Evolutionary conservation across 208 protist genomes (phyloP).

Genomic region (Leishmania turanica): DNA sequence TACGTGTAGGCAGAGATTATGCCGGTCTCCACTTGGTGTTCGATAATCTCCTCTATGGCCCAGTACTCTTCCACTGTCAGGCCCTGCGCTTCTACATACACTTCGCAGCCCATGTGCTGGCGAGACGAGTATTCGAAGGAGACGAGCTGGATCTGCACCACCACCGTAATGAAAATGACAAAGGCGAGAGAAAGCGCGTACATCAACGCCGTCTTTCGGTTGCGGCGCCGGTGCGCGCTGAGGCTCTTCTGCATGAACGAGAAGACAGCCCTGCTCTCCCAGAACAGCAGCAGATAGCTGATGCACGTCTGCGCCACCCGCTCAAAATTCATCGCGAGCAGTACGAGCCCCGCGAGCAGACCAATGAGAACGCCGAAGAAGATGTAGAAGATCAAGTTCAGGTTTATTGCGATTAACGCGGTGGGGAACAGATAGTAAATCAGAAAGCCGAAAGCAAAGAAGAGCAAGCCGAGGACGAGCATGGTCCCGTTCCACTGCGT

Average conservation of each 20-base stretch:
- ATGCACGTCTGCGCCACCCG: conserved; percentile 54
- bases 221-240: conserved; percentile 87
- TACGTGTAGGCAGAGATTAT: conserved; percentile 20
- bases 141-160: conserved; percentile 78
- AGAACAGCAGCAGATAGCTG: conserved; percentile 84
- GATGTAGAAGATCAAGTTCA: conserved; percentile 92
- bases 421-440: conserved; percentile 95
- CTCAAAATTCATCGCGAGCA: conserved; percentile 94
- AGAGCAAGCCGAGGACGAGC: conserved; percentile 55
- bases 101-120: conserved; percentile 38
- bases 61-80: conserved; percentile 21
- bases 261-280: conserved; percentile 79
- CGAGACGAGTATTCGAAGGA: conserved; percentile 36
- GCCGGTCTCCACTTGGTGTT: conserved; percentile 3
- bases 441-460: conserved; percentile 76
- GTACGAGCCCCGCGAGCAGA: conserved; percentile 89
- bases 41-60: conserved; percentile 10
- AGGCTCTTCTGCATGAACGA: conserved; percentile 91
- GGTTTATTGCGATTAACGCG: conserved; percentile 81
- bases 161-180: conserved; percentile 94
- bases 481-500: conserved; percentile 36
- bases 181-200: conserved; percentile 94
- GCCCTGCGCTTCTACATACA: conserved; percentile 9
- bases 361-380: conserved; percentile 93
- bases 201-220: conserved; percentile 96